Evolutionary conservation across 345 rosid genomes (phyloP).

Genomic region (Brassica juncea): DNA sequence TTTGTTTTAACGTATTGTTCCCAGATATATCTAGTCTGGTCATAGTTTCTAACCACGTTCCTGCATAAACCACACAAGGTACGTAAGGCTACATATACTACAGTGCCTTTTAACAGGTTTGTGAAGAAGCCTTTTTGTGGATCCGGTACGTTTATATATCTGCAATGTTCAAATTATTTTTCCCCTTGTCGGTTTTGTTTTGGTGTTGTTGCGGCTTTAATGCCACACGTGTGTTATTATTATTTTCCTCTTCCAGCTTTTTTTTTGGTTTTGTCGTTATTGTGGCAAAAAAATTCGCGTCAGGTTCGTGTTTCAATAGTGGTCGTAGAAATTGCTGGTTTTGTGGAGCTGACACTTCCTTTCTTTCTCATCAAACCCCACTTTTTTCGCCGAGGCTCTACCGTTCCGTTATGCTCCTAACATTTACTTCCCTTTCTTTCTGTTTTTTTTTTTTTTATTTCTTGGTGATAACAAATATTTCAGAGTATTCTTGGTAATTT

Average conservation of each 20-base stretch:
- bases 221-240: not conserved
- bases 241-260: not conserved
- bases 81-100: constrained; percentile 12
- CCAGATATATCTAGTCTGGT: constrained; percentile 79
- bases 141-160: not conserved
- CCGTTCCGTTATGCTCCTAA: constrained; percentile 30
- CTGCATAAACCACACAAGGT: constrained; percentile 44
- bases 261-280: not conserved
- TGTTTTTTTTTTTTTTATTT: not conserved
- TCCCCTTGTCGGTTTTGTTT: not conserved
- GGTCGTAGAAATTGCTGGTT: constrained; percentile 35
- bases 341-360: constrained; percentile 18
- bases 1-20: constrained; percentile 84
- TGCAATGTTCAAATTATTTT: not conserved
- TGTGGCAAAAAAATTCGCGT: not conserved
- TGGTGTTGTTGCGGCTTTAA: not conserved
- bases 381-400: not conserved
- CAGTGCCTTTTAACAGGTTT: not conserved
- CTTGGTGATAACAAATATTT: constrained; percentile 51
- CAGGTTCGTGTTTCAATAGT: constrained; percentile 30
- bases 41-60: constrained; percentile 69
- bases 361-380: not conserved
- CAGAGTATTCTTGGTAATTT: constrained; percentile 43
- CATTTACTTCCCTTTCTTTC: not conserved
- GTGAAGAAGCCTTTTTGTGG: not conserved